Conservation (phyloP, 2,329 filamentous ascomycete species). For the Thelonectria blattea region DNA sequence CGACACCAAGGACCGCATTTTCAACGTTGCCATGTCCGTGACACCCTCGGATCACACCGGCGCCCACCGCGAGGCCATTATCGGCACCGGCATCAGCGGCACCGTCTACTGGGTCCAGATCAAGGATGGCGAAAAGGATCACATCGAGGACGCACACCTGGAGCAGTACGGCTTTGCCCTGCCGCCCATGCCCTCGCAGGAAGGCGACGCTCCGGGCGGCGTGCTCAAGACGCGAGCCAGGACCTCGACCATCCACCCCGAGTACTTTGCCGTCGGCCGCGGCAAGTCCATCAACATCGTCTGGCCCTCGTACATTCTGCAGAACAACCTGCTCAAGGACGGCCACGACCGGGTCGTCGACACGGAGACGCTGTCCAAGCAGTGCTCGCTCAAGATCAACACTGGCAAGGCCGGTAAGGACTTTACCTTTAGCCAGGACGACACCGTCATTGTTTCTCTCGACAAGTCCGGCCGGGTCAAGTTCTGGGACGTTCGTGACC, state of each 20-base stretch:
- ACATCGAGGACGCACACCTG: slow-evolving; percentile 77
- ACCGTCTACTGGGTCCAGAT: slow-evolving; percentile 96
- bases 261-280: slow-evolving; percentile 93
- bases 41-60: slow-evolving; percentile 62
- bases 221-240: slow-evolving; percentile 95
- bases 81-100: slow-evolving; percentile 92
- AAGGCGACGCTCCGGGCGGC: slow-evolving; percentile 89
- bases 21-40: slow-evolving; percentile 86
- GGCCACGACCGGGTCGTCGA: slow-evolving; percentile 75
- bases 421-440: slow-evolving; percentile 96
- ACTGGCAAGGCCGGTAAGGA: slow-evolving; percentile 98
- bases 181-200: slow-evolving; percentile 82
- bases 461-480: slow-evolving; percentile 97
- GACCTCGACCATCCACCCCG: slow-evolving; percentile 84
- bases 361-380: slow-evolving; percentile 83
- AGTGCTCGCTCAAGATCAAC: slow-evolving; percentile 90
- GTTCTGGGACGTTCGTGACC: slow-evolving; percentile 94
- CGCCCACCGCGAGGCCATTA: slow-evolving; percentile 76
- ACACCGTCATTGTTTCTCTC: slow-evolving; percentile 90
- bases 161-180: slow-evolving; percentile 89
- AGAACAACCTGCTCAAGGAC: slow-evolving; percentile 67
- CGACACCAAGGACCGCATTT: slow-evolving; percentile 89
- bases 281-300: slow-evolving; percentile 96
- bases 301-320: slow-evolving; percentile 68
- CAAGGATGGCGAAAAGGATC: slow-evolving; percentile 76